Evolutionary conservation across 1,284 basidiomycete genomes (phyloP), one percentile per base, ranked within the genome.

Genomic region (Taiwanofungus camphoratus): DNA sequence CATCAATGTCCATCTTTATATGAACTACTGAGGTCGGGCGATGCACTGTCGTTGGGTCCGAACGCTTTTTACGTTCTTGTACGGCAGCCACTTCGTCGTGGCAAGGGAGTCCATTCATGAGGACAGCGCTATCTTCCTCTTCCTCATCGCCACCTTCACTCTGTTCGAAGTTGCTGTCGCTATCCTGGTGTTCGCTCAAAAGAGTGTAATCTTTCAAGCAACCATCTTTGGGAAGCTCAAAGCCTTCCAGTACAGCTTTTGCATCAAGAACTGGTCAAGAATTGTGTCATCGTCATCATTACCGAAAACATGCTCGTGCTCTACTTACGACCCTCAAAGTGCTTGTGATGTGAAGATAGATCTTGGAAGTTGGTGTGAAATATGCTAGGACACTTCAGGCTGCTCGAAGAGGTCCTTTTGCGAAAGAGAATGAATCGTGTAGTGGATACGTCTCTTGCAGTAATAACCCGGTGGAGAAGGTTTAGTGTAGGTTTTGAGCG

Each of bases 121-220:
- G 15, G 24, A 46, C 42, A 18, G 36, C 45, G 18, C 47, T 45
- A 22, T 51, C 48, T 6, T 16, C 36, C 12, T 47, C 48, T 22
- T 45, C 45, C 6, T 43, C 30, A 5, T 47, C 45, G 3, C 36
- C 41, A 12, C 45, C 50, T 13, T 41, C 36, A 30, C 50, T 48
- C 15, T 36, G 41, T 15, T 52, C 50, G 21, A 52, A 52, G 39
- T 52, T 48, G 22, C 50, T 52, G 27, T 52, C 50, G 15, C 42
- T 35, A 19, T 52, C 50, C 2, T 16, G 19, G 5, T 31, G 15
- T 2, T 45, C 43, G 15, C 18, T 18, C 20, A 20, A 26, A 15
- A 45, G 43, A 33, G 12, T 45, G 33, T 45, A 45, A 18, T 36
- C 37, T 18, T 35, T 32, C 11, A 45, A 20, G 9, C 43, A 19